Evolutionary conservation across 192 early-diverging fungal species (phyloP).

Genomic region (Phlyctochytrium planicorne): DNA sequence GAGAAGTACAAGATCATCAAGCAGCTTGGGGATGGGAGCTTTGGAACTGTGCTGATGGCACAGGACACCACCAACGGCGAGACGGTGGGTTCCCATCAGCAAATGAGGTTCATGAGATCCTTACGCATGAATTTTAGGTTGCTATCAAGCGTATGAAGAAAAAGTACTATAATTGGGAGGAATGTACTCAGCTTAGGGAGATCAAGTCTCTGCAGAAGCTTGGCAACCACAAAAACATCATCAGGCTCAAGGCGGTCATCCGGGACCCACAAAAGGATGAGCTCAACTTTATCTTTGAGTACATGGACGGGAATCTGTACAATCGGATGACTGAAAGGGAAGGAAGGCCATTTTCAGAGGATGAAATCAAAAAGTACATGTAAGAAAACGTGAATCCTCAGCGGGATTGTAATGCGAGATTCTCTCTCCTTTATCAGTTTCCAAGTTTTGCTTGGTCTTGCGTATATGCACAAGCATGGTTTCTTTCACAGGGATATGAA

Average conservation of each 20-base stretch:
- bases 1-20: constrained; percentile 63
- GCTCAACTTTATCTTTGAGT: constrained; percentile 93
- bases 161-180: constrained; percentile 68
- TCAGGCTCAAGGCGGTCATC: constrained; percentile 81
- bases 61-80: constrained; percentile 63
- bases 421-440: constrained; percentile 47
- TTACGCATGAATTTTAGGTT: constrained; percentile 51
- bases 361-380: constrained; percentile 72
- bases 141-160: constrained; percentile 91
- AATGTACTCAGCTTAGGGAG: constrained; percentile 74
- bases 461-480: constrained; percentile 89
- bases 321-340: constrained; percentile 79
- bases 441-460: constrained; percentile 84
- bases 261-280: constrained; percentile 70
- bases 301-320: constrained; percentile 93
- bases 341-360: constrained; percentile 62
- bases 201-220: constrained; percentile 76
- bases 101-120: background rate
- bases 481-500: constrained; percentile 98
- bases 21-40: constrained; percentile 80
- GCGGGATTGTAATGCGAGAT: constrained; percentile 8
- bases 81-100: constrained; percentile 49
- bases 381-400: constrained; percentile 40
- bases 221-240: constrained; percentile 81
- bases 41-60: constrained; percentile 74